Base-by-base conservation (phyloP, 768 basidiomycete species). In the Collybiopsis luxurians region DNA sequence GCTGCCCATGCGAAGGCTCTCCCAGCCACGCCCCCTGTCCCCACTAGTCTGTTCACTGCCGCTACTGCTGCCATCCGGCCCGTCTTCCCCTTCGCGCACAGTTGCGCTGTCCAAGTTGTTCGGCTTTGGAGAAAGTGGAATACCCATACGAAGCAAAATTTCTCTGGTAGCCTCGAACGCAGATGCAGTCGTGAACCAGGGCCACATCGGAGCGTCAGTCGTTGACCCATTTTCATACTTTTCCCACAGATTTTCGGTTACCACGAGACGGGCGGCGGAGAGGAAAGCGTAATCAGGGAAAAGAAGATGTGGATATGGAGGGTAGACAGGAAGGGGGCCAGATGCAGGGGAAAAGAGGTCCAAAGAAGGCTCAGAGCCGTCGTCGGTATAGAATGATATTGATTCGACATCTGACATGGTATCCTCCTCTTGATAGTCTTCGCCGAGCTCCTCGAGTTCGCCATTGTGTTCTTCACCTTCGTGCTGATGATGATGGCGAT, bases 271-370 rank as follows among this genome's bases (percentile, higher is more conserved):
- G 9, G 72, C 81, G 13, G 80, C 77, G 2, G 79, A 72, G 12
- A 84, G 75, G 66, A 73, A 84, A 2, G 70, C 68, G 65, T 83
- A 85, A 61, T 85, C 83, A 0, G 79, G 79, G 15, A 76, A 59
- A 17, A 67, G 66, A 21, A 77, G 68, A 26, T 69, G 64, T 3
- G 67, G 62, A 11, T 59, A 34, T 3, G 67, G 59, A 5, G 66
- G 66, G 23, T 66, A 55, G 0, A 26, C 9, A 24, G 48, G 55
- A 12, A 26, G 38, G 6, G 27, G 21, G 26, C 28, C 27, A 42
- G 26, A 26, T 40, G 19, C 48, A 17, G 52, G 27, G 46, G 17
- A 10, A 15, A 54, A 43, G n/a, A 36, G 27, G 34, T 51, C 23
- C 28, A 15, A 15, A 26, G 46, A 15, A 47, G 15, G 13, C 24